Base-by-base conservation (phyloP, 1,284 basidiomycete species). In the Leccinum pachyderme region DNA sequence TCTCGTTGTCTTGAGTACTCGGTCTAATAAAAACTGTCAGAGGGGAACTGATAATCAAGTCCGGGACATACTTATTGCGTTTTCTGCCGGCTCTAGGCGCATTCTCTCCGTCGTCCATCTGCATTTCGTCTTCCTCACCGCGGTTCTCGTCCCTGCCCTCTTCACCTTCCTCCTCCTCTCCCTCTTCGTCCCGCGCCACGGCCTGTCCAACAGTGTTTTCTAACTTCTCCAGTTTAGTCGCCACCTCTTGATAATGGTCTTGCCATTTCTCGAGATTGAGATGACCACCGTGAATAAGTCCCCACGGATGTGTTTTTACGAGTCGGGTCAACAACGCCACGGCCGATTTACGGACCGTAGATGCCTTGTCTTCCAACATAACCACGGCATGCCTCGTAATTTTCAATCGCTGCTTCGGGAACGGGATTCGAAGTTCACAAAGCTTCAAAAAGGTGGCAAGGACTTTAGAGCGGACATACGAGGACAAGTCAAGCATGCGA, bases 381-480 rank as follows among this genome's bases (percentile, higher is more conserved):
- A 80, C 84, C 35, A 92, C 84, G 0, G 93, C 90, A 27, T 86
- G 82, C 47, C 83, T 79, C 7, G 93, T 87, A 53, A 96, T 85
- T 22, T 80, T 77, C 28, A 93, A 77, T 1, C 95, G 83, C 62
- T 96, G 89, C 68, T 94, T 91, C 0, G 94, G 93, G 72, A 94
- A 95, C 66, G 93, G 95, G 64, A 81, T 80, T 3, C 59, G 69
- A 9, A 96, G 78, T 27, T 90, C 88, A 59, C 80, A 83, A 13
- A 89, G 80, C 68, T 86, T 87, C 31, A 82, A 78, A 52, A 96
- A 77, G 0, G 93, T 91, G 5, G 80, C 73, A 55, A 98, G 82
- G 28, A 95, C 91, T 70, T 95, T 97, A 55, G 86, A 83, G 48
- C 95, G 89, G 31, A 99, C 95, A 71, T 95, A 98, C 22, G 88